Conservation (phyloP, 1,139 yeast species). For the Nadsonia starkeyi-henricii region DNA sequence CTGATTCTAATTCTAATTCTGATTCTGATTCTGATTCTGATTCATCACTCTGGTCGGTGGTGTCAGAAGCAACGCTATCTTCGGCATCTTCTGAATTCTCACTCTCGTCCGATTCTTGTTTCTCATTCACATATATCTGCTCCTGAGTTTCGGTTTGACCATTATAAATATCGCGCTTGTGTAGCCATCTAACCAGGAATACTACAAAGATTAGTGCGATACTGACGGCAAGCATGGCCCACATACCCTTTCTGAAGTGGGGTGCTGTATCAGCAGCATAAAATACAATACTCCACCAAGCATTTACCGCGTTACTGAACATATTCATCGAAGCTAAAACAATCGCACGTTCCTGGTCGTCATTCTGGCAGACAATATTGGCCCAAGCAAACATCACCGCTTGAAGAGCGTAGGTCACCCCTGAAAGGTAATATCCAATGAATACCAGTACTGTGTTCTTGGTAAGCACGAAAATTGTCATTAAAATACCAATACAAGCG, state of each 20-base stretch:
- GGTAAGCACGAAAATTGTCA: conserved; percentile 3
- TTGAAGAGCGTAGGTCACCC: conserved; percentile 8
- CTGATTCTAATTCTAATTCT: background rate
- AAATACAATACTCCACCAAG: conserved; percentile 30
- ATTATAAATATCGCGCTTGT: background rate
- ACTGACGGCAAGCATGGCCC: conserved; percentile 6
- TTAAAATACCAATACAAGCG: conserved; percentile 3
- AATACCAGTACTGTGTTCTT: conserved; percentile 1
- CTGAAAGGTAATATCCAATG: conserved; percentile 10
- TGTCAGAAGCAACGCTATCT: background rate
- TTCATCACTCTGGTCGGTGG: background rate
- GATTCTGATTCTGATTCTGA: background rate
- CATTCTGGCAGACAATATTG: conserved; percentile 24
- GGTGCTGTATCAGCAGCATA: conserved; percentile 29
- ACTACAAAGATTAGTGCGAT: conserved; percentile 4
- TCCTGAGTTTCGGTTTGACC: background rate
- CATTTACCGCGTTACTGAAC: conserved; percentile 29
- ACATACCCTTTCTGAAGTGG: conserved; percentile 22
- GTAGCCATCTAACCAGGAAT: conserved; percentile 1
- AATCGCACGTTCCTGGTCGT: conserved; percentile 28
- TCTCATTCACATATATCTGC: background rate
- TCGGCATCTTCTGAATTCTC: background rate
- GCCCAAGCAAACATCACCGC: conserved; percentile 17
- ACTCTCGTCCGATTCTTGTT: background rate
- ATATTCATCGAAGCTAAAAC: conserved; percentile 29